Evolutionary conservation across 2,329 filamentous ascomycete genomes (phyloP).

Genomic region (Sphaerulina vaccinii): DNA sequence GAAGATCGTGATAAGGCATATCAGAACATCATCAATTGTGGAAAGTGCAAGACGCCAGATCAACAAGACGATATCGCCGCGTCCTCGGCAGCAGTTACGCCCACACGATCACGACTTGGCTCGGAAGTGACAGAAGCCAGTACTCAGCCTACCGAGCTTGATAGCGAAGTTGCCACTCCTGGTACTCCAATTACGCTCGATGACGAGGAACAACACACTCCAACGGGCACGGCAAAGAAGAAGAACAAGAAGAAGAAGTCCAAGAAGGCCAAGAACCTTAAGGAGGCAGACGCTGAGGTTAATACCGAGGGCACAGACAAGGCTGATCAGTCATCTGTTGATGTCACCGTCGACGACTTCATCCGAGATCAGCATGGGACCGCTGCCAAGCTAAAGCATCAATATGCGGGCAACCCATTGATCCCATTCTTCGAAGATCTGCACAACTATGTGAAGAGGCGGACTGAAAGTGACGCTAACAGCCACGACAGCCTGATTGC

Average conservation of each 20-base stretch:
- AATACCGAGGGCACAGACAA: conserved; percentile 45
- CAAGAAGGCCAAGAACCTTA: conserved; percentile 64
- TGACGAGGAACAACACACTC: conserved; percentile 20
- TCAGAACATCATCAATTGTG: conserved; percentile 38
- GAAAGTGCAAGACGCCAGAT: conserved; percentile 29
- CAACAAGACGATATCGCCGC: conserved; percentile 17
- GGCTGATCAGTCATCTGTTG: conserved; percentile 22
- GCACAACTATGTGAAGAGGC: conserved; percentile 21
- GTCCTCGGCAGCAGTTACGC: conserved; percentile 20
- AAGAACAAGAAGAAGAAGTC: conserved; percentile 29
- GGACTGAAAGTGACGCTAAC: conserved; percentile 19
- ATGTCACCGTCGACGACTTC: conserved; percentile 24
- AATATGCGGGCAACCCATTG: conserved; percentile 26
- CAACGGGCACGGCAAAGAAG: conserved; percentile 34
- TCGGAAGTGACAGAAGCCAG: conserved; percentile 30
- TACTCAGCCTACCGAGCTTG: conserved; percentile 29
- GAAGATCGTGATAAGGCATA: conserved; percentile 38
- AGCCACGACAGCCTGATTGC: conserved; percentile 23
- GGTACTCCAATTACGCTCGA: conserved; percentile 23
- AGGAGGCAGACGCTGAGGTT: conserved; percentile 73
- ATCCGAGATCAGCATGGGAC: conserved; percentile 20
- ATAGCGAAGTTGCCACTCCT: conserved; percentile 26
- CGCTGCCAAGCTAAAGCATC: conserved; percentile 18
- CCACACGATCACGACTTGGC: conserved; percentile 22
- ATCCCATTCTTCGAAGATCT: conserved; percentile 21